Evolutionary conservation across 164 flowering plant species (phyloP), one percentile per base, ranked within the genome.

Genomic region (Magnolia kwangsiensis): DNA sequence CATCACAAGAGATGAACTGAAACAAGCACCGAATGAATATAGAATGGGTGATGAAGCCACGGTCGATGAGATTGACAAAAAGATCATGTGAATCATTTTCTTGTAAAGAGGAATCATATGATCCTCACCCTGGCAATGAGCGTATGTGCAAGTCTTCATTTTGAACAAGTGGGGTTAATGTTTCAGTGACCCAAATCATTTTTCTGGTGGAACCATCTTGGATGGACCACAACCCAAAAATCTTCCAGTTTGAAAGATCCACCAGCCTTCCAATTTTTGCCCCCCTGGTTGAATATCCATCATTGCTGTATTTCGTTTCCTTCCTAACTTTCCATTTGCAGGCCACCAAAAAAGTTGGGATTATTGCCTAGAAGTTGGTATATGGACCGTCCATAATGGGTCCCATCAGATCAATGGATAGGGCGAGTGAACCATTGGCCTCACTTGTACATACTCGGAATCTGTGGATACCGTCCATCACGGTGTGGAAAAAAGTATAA

Each of bases 31-130:
- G 97, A 78, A 83, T 10, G 66, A 85, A 64, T 87, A 89, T 75
- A 92, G 91, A 50, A 92, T 91, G 92, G 97, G 95, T 0, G 97
- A 96, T 75, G 98, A 94, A 68, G 92, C 89, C 50, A 90, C 94
- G 1, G 1, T 27, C 16, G 80, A 89, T 1, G 98, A 94, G 72
- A 97, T 92, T 8, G 98, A 96, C 77, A 89, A 85, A 89, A 85
- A 1, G 88, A 96, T 71, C 89, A 87, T 59, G 99, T 65, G 31
- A 21, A n/a, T 64, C 7, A 64, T 21, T 37, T 3, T 37, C 14
- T n/a, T 20, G 24, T 8, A 7, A 64, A n/a, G 24, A 64, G 24
- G 67, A 21, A n/a, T n/a, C 19, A n/a, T 20, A 37, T 7, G 24
- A 64, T n/a, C 67, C 23, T 37, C 21, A n/a, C 19, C 8, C 21